Evolutionary conservation across 2,329 filamentous ascomycete genomes (phyloP), one percentile per base, ranked within the genome.

Genomic region (Calonectria pteridis): DNA sequence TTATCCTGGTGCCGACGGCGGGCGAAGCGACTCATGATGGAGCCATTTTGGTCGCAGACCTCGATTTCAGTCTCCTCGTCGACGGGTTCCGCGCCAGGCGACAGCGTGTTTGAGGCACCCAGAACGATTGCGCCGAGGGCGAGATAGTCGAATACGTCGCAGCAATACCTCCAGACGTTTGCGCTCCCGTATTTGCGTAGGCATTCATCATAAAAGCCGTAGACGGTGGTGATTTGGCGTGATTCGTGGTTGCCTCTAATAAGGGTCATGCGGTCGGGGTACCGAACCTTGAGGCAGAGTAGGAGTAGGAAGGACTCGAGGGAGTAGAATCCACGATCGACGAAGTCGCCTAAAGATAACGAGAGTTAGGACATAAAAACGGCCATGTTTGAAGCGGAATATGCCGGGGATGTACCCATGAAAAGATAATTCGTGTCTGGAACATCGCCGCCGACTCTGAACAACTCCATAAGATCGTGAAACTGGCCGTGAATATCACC

Each of bases 151-250:
- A 99, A 99, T 5, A 98, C 94, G 81, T 99, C 97, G 86, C 96
- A 98, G 87, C 96, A 99, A 83, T 98, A 96, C 69, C 95, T 91
- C 96, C 96, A 98, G 1, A 98, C 96, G 80, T 98, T 98, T 46
- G 96, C 96, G 82, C 94, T 98, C 74, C 96, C 96, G 82, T 98
- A 98, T 86, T 98, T 98, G 68, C 96, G 91, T 76, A 98, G 89
- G 82, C 96, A 98, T 86, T 98, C 96, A 82, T 98, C 96, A 87
- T 98, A 98, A 87, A 98, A 98, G 75, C 96, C 96, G 84, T 98
- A 98, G 18, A 98, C 96, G 6, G 95, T 98, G 28, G 96, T 98
- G 77, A 98, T 98, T 84, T 98, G 96, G 73, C 96, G 92, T 55
- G 96, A 98, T 86, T 98, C 96, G 87, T 98, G 95, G 84, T 98